Conservation (phyloP, 345 rosid species). For the Erodium maritimum region DNA sequence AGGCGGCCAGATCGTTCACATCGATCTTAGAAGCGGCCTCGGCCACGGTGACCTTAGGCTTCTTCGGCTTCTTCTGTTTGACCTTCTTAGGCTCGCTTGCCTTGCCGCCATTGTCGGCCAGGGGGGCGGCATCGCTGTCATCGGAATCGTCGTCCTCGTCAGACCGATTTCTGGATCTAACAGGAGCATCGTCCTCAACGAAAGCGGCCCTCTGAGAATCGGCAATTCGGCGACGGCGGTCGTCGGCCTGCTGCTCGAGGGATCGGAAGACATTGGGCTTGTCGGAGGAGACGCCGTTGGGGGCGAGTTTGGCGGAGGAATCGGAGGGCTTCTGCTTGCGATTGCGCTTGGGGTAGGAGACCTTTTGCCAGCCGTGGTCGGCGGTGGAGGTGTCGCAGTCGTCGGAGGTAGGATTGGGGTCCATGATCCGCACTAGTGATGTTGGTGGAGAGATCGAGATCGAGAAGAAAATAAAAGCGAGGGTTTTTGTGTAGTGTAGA, state of each 20-base stretch:
- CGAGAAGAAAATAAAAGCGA: too few relatives aligned
- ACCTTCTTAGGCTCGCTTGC: conserved; percentile 24
- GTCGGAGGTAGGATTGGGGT: conserved; percentile 3
- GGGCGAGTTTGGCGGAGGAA: conserved; percentile 10
- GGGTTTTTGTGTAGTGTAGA: too few relatives aligned
- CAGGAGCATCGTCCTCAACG: too few relatives aligned
- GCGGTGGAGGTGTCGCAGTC: conserved; percentile 16
- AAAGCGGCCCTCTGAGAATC: too few relatives aligned
- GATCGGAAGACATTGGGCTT: conserved; percentile 28
- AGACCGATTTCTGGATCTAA: too few relatives aligned
- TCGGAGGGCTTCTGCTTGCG: conserved; percentile 29
- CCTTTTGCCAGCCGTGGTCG: conserved; percentile 75
- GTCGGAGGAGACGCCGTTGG: conserved; percentile 12
- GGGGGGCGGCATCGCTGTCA: conserved; percentile 1
- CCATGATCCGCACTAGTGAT: too few relatives aligned
- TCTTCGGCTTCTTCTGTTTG: conserved; percentile 54
- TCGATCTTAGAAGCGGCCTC: conserved; percentile 61
- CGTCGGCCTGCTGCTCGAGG: conserved; percentile 46
- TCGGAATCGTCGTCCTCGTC: conserved; percentile 17
- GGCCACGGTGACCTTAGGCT: conserved; percentile 52
- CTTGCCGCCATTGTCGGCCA: conserved; percentile 15
- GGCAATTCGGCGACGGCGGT: conserved; percentile 20
- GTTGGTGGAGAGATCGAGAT: too few relatives aligned
- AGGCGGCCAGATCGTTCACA: conserved; percentile 37
- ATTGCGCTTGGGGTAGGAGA: conserved; percentile 51